Conservation (phyloP, 1,284 basidiomycete species). For the Moesziomyces sp. region DNA sequence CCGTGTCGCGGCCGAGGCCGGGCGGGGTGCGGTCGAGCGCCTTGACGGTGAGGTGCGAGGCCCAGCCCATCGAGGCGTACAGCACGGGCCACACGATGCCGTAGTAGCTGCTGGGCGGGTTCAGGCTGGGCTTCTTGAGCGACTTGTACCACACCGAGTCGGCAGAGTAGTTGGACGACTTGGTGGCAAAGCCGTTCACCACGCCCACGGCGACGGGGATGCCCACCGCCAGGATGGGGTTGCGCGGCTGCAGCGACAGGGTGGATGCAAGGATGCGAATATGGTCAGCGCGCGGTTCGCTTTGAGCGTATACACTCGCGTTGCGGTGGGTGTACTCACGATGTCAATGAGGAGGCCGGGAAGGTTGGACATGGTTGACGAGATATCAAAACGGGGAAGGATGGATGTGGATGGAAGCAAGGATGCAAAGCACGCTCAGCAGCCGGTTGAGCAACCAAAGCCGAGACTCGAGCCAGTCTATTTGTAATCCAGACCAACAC, state of each 20-base stretch:
- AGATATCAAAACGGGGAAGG: background rate
- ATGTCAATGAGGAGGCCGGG: constrained; percentile 53
- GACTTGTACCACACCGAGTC: constrained; percentile 56
- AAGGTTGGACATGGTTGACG: constrained; percentile 48
- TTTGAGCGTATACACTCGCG: background rate
- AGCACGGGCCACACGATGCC: constrained; percentile 72
- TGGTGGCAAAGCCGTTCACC: constrained; percentile 53
- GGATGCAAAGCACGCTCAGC: background rate
- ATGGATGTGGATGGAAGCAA: constrained; percentile 15
- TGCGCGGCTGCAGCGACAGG: constrained; percentile 44
- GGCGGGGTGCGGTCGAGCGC: constrained; percentile 61
- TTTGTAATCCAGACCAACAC: background rate
- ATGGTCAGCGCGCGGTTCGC: background rate
- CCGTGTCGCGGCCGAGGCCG: constrained; percentile 69
- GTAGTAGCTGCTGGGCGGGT: constrained; percentile 52
- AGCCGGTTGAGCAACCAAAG: no score
- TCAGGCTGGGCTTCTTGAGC: constrained; percentile 54
- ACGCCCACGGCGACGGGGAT: constrained; percentile 55
- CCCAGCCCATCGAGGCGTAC: constrained; percentile 76
- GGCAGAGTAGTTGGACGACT: constrained; percentile 50
- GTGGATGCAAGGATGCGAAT: no score
- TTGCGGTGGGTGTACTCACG: constrained; percentile 15
- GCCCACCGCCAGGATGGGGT: constrained; percentile 62
- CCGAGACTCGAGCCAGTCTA: background rate
- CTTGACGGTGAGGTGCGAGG: constrained; percentile 73